Base-by-base conservation (phyloP, 805 yeast species). In the Spencermartinsiella europaea region DNA sequence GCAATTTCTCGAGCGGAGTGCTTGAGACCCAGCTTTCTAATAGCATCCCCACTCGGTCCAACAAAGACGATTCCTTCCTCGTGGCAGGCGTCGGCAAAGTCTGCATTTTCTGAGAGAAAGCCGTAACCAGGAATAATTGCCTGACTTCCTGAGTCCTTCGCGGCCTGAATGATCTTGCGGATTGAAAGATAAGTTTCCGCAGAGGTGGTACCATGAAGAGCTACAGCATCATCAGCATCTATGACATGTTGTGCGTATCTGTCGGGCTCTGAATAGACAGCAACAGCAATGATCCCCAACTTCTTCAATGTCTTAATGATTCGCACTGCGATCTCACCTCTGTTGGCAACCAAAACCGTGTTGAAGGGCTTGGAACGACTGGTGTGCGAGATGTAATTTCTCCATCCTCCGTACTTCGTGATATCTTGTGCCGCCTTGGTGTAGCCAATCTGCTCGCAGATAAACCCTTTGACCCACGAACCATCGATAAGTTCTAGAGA, bases 51-150 rank as follows among this genome's bases (percentile, higher is more conserved):
- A 14, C 91, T 75, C 15, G 99, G 99, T n/a, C 99, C 99, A 38
- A 91, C 95, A 68, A 91, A 91, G 1, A 83, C 84, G 56, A 91
- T 82, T 33, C 93, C 95, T 64, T 85, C 95, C 45, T 69, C 70
- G 21, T 70, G 83, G 70, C 96, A 82, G 61, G 88, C 77, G 63
- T 90, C 96, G 40, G 97, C 85, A 62, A 91, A 91, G 48, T 87
- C 96, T 19, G 98, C 97, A 65, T 91, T 91, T 68, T 91, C 99
- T 15, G 96, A 87, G 35, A 91, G 71, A 74, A 91, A 91, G 2
- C 99, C 99, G 63, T 93, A 91, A 49, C 99, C 99, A 4, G 99
- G 99, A 53, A 93, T 85, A 53, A 91, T 89, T n/a, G 97, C 98
- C 63, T 93, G 86, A 28, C 97, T 86, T 4, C 82, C 81, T 0